Evolutionary conservation across 2,329 filamentous ascomycete genomes (phyloP).

Genomic region (Aspergillus chevalieri): DNA sequence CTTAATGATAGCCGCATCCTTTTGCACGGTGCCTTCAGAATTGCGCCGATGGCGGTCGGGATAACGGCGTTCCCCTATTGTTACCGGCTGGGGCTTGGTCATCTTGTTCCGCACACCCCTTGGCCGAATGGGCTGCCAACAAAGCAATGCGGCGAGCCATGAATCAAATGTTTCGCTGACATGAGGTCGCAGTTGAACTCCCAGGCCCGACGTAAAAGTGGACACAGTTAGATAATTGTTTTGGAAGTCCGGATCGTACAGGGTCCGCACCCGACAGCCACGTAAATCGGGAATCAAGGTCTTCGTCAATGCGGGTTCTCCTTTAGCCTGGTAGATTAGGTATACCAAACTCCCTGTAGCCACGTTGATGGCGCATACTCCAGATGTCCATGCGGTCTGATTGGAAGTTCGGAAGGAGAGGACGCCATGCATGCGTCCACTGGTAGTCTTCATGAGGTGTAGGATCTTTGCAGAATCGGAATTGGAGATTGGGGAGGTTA

Average conservation of each 20-base stretch:
- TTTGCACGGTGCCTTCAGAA: slow-evolving; percentile 49
- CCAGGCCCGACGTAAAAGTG: slow-evolving; percentile 42
- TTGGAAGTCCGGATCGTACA: slow-evolving; percentile 42
- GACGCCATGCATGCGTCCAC: slow-evolving; percentile 48
- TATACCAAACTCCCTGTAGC: slow-evolving; percentile 46
- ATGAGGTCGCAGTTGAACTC: slow-evolving; percentile 44
- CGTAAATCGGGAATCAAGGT: slow-evolving; percentile 46
- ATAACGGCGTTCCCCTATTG: slow-evolving; percentile 38
- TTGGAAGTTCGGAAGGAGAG: slow-evolving; percentile 44
- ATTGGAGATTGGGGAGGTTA: slow-evolving; percentile 29
- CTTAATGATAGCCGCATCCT: slow-evolving; percentile 83
- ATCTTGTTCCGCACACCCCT: slow-evolving; percentile 47
- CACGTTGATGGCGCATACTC: slow-evolving; percentile 48
- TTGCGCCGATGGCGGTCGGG: slow-evolving; percentile 37
- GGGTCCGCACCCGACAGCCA: slow-evolving; percentile 44
- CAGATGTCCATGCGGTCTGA: slow-evolving; percentile 42
- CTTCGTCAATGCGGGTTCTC: slow-evolving; percentile 43
- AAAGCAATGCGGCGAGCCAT: slow-evolving; percentile 47
- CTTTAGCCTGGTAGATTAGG: slow-evolving; percentile 47
- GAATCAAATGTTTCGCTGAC: slow-evolving; percentile 48
- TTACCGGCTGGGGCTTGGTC: slow-evolving; percentile 43
- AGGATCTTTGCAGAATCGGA: slow-evolving; percentile 44
- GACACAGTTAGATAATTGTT: slow-evolving; percentile 44
- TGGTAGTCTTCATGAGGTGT: slow-evolving; percentile 48
- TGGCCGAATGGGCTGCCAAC: slow-evolving; percentile 47